These are phyloP conservation scores for Starmerella geochares DNA, from an alignment of 805 yeast species.

Conservation along the genomic window DNA sequence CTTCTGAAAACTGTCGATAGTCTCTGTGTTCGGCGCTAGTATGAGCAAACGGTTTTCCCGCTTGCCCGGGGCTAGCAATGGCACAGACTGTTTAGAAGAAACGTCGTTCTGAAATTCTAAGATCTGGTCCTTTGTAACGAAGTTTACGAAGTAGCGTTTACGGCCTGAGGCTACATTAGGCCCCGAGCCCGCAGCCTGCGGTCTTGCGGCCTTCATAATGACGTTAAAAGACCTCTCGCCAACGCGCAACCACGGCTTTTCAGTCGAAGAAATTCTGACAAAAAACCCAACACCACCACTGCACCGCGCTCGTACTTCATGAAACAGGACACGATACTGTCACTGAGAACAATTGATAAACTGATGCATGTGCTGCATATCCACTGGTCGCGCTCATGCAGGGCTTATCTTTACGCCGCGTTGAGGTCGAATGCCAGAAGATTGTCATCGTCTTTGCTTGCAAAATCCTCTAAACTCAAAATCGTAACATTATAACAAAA, in stretches of 20 bases:
- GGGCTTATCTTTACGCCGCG: too few species aligned
- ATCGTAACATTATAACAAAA: too few species aligned
- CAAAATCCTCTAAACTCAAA: background rate
- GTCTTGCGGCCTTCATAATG: background rate
- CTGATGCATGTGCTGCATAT: background rate
- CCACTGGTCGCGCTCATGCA: background rate
- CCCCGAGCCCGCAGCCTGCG: background rate
- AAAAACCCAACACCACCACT: background rate
- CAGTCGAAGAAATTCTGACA: background rate
- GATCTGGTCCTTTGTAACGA: background rate
- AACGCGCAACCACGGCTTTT: background rate
- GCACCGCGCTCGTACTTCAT: too few species aligned
- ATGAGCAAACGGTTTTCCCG: background rate
- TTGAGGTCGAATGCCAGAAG: too few species aligned
- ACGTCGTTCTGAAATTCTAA: background rate
- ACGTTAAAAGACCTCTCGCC: background rate
- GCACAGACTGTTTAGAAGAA: background rate
- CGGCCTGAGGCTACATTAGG: background rate
- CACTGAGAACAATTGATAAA: background rate
- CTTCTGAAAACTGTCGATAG: constrained; percentile 2
- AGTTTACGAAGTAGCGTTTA: constrained; percentile 6
- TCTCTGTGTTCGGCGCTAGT: background rate
- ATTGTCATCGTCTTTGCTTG: too few species aligned
- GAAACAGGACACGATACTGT: background rate
- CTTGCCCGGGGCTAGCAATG: background rate